Base-by-base conservation (phyloP, 2,329 filamentous ascomycete genomes). In the Neonectria faginata region DNA sequence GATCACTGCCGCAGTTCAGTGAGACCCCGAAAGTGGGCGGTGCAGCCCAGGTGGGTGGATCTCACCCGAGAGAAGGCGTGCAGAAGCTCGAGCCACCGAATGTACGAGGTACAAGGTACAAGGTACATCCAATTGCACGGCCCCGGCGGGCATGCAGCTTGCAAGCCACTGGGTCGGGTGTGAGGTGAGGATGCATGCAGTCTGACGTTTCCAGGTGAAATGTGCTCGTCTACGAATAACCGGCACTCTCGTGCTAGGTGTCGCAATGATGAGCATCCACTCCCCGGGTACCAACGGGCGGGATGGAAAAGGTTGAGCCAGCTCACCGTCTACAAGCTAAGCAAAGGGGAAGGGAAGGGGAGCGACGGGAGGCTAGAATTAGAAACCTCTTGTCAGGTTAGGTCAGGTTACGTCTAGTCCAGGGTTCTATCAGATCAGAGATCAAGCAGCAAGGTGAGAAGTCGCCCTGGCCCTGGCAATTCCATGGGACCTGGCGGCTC, bases 41-140 rank as follows among this genome's bases (percentile, higher is more conserved):
- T 51, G 14, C 33, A 50, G 42, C 36, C 36, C 41, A 18, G 20
- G 36, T 52, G 33, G 52, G 60, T 62, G 60, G 60, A 57, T 57
- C 60, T 41, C 29, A 16, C 2, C 29, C 29, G 6, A 29, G 31
- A 33, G 31, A 33, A 10, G 31, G 59, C 39, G 25, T 36, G 48
- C 29, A 57, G 41, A 55, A 41, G 47, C 47, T 18, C 25, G 47
- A 50, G 25, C 27, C 47, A 16, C 25, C 25, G 25, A 8, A 20
- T 18, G n/a, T 42, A 20, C n/a, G 3, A 2, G 16, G n/a, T 20
- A 39, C 36, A 6, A 3, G n/a, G 39, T 18, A 39, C 36, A 6
- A 3, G n/a, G 6, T 18, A 6, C 33, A 16, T 16, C 10, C 25
- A 25, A 6, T 25, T 25, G 45, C 20, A 31, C 29, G 9, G 22